phyloP scores from a whole-genome alignment of 2,329 filamentous ascomycete genomes.

The Endocalyx cinctus region DNA sequence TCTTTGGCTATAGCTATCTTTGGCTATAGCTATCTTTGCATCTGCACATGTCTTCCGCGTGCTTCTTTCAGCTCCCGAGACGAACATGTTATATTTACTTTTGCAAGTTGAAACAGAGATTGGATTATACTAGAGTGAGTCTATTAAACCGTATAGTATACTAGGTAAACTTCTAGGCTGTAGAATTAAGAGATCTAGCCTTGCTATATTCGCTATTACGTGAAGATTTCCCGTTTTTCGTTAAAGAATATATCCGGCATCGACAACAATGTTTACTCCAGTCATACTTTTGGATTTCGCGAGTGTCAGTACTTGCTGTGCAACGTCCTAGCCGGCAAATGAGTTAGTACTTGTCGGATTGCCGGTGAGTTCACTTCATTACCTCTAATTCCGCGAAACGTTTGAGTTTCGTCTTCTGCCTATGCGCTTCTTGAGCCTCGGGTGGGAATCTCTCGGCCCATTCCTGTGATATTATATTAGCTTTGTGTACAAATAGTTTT shows the following conservation, averaged over 20 bases:
- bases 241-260: conserved; percentile 34
- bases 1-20: too few species aligned
- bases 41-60: too few species aligned
- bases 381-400: conserved; percentile 49
- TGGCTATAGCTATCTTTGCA: too few species aligned
- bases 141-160: too few species aligned
- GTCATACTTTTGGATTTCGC: conserved; percentile 45
- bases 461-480: conserved; percentile 33
- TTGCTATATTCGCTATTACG: too few species aligned
- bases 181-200: too few species aligned
- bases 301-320: conserved; percentile 47
- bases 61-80: too few species aligned
- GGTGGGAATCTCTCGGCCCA: conserved; percentile 59
- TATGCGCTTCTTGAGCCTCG: conserved; percentile 50
- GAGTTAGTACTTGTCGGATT: background rate
- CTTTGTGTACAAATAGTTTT: conserved; percentile 13
- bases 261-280: conserved; percentile 47
- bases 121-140: too few species aligned
- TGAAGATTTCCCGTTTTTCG: too few species aligned
- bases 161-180: too few species aligned
- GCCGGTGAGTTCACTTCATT: background rate
- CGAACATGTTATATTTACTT: too few species aligned
- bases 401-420: conserved; percentile 54
- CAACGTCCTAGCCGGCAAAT: conserved; percentile 37
- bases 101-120: too few species aligned